Conservation (phyloP, 78 protist genomes). For the Dictyostelium brefeldianum region DNA sequence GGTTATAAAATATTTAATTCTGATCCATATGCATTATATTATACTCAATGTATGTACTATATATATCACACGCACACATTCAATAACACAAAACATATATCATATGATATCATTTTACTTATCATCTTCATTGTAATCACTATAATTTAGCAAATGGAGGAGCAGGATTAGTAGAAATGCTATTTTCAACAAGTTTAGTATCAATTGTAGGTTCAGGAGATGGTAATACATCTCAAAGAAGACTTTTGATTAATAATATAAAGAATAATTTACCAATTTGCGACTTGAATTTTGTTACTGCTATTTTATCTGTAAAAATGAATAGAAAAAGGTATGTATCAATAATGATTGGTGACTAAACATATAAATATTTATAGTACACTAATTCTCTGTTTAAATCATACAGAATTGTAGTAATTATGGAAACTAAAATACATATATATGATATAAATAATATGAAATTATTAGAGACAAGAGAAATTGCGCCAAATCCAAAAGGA, state of each 20-base stretch:
- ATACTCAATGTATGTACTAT: slow-evolving; percentile 52
- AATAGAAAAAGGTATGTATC: slow-evolving; percentile 77
- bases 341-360: too few species aligned
- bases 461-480: slow-evolving; percentile 82
- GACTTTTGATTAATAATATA: slow-evolving; percentile 84
- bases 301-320: slow-evolving; percentile 72
- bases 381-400: background rate
- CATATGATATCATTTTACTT: background rate
- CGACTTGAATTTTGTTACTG: slow-evolving; percentile 82
- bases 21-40: slow-evolving; percentile 94
- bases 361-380: background rate
- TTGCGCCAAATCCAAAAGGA: slow-evolving; percentile 83
- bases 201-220: slow-evolving; percentile 96
- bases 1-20: slow-evolving; percentile 96
- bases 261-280: slow-evolving; percentile 73
- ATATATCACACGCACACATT: too few species aligned
- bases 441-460: slow-evolving; percentile 90
- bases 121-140: background rate
- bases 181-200: slow-evolving; percentile 95
- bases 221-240: slow-evolving; percentile 78
- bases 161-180: slow-evolving; percentile 95
- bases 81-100: background rate
- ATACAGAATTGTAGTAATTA: slow-evolving; percentile 83
- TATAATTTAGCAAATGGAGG: slow-evolving; percentile 89
- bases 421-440: slow-evolving; percentile 86